A percentile compares a stretch with the other conserved stretches of the same genome.
Conservation (phyloP, 1,139 yeast species). For the Williopsis jadinii region DNA sequence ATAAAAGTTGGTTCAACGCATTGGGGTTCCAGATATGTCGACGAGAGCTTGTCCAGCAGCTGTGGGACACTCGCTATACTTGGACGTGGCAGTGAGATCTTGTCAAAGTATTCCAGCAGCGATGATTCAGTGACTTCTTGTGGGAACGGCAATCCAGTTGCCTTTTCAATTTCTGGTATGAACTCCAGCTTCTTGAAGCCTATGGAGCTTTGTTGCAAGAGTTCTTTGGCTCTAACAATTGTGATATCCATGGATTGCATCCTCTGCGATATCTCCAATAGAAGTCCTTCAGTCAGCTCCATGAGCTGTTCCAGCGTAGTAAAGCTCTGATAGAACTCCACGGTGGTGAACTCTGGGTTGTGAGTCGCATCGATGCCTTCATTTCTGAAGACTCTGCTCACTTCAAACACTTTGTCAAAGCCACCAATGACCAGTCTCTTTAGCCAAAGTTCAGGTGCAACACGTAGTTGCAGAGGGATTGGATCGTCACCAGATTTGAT, state of each 20-base stretch:
- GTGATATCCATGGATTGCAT: conserved; percentile 12
- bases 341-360: conserved; percentile 90
- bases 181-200: conserved; percentile 45
- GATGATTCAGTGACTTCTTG: conserved; percentile 29
- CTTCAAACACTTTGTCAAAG: conserved; percentile 77
- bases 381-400: conserved; percentile 80
- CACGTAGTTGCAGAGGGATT: conserved; percentile 52
- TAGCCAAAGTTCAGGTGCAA: conserved; percentile 94
- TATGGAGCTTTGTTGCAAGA: not conserved
- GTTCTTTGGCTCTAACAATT: conserved; percentile 1
- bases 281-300: conserved; percentile 52
- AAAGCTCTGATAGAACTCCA: conserved; percentile 87
- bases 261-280: conserved; percentile 31
- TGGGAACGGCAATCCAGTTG: conserved; percentile 40
- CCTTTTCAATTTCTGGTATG: conserved; percentile 45
- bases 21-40: conserved; percentile 58
- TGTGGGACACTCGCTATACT: conserved; percentile 41
- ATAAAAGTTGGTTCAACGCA: conserved; percentile 62
- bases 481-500: conserved; percentile 29
- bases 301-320: conserved; percentile 66
- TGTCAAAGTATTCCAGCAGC: conserved; percentile 33
- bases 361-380: conserved; percentile 93
- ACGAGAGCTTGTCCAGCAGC: conserved; percentile 61
- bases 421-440: conserved; percentile 79
- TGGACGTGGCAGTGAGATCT: conserved; percentile 32